phyloP scores from a whole-genome alignment of 1,284 basidiomycete genomes.

The Moesziomyces antarcticus region DNA sequence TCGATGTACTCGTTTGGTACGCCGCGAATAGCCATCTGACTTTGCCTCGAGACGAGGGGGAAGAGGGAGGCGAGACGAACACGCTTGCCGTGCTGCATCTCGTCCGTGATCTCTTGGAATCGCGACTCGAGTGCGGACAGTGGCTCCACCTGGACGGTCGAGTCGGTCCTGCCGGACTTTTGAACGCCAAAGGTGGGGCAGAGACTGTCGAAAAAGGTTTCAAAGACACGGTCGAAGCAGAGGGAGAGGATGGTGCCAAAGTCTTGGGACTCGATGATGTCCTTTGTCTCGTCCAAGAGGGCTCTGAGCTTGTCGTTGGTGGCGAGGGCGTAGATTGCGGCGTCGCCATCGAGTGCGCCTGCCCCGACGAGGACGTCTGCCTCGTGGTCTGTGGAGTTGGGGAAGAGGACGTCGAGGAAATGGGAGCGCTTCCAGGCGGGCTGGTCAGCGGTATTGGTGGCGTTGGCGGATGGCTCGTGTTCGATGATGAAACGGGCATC shows the following conservation, averaged over 20 bases:
- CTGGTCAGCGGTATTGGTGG: conserved; percentile 7
- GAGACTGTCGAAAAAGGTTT: conserved; percentile 73
- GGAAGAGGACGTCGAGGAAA: conserved; percentile 57
- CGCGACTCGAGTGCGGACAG: conserved; percentile 70
- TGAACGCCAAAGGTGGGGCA: conserved; percentile 66
- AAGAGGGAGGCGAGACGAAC: conserved; percentile 79
- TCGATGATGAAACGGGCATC: conserved; percentile 39
- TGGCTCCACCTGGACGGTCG: conserved; percentile 29
- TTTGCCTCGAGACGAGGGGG: conserved; percentile 81
- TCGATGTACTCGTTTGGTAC: conserved; percentile 85
- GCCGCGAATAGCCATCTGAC: conserved; percentile 76
- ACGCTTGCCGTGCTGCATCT: conserved; percentile 69
- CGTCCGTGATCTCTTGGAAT: conserved; percentile 46
- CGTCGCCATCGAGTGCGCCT: conserved; percentile 51
- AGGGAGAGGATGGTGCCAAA: conserved; percentile 77
- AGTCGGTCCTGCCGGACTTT: conserved; percentile 18
- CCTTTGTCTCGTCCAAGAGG: conserved; percentile 78
- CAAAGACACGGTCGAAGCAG: conserved; percentile 77
- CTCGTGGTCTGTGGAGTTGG: conserved; percentile 52
- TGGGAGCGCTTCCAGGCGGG: conserved; percentile 24
- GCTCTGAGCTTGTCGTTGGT: conserved; percentile 73
- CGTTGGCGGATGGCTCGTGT: conserved; percentile 5
- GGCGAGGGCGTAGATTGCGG: conserved; percentile 12
- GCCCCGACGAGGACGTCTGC: conserved; percentile 57
- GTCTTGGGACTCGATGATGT: conserved; percentile 76